Conservation (phyloP, 2,329 filamentous ascomycete genomes). For the Trichoderma sp. region DNA sequence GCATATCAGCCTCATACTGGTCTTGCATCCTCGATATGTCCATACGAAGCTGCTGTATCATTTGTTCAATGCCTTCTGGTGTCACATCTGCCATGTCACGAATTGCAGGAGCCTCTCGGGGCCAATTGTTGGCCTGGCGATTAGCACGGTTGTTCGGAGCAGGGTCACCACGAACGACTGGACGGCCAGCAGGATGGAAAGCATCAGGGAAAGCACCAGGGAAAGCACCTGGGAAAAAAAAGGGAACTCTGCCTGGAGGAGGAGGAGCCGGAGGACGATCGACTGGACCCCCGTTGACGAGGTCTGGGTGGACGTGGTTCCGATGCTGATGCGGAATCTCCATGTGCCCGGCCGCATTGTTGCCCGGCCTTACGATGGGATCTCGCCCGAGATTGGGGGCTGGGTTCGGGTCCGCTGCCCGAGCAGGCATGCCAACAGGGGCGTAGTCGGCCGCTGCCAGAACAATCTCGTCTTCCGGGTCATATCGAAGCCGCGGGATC, state of each 20-base stretch:
- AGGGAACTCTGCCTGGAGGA: too few species aligned
- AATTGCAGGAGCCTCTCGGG: neutral
- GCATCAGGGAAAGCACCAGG: neutral
- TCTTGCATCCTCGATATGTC: neutral
- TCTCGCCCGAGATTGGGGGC: neutral
- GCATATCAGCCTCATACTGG: neutral
- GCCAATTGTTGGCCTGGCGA: neutral
- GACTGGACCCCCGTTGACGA: neutral
- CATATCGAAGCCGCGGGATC: constrained; percentile 11
- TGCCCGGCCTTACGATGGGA: neutral
- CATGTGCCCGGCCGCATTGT: neutral
- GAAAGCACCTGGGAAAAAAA: too few species aligned
- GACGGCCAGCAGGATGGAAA: neutral
- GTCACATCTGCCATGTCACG: neutral
- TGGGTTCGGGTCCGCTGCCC: neutral
- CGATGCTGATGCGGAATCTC: neutral
- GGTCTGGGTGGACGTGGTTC: neutral
- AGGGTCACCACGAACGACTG: neutral
- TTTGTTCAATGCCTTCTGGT: neutral
- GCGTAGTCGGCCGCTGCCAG: neutral
- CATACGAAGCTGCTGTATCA: neutral
- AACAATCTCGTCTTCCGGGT: neutral
- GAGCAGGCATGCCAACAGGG: neutral
- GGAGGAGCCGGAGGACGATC: neutral
- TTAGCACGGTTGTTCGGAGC: neutral